These are phyloP conservation scores for Phytophthora hybrid DNA, from an alignment of 352 stramenopile genomes.

Conservation along the genomic window DNA sequence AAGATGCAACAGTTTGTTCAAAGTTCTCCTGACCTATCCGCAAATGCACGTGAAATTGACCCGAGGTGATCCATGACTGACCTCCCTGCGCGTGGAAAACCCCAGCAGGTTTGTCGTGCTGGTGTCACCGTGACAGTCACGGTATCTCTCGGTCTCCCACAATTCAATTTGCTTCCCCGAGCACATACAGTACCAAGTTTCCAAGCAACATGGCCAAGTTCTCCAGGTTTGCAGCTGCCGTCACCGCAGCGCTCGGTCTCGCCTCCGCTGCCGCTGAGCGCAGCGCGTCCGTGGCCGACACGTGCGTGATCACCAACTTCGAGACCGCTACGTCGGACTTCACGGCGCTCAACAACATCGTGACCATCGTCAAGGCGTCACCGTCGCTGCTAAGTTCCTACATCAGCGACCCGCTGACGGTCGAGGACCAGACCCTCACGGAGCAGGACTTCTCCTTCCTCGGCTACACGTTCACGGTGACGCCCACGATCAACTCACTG, in stretches of 20 bases:
- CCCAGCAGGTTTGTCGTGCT: constrained; percentile 5
- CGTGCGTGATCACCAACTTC: constrained; percentile 57
- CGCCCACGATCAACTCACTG: constrained; percentile 58
- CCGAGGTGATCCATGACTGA: constrained; percentile 22
- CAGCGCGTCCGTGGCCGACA: constrained; percentile 36
- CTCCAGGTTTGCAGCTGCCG: constrained; percentile 21
- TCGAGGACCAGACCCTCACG: constrained; percentile 52
- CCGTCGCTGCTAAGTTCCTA: constrained; percentile 40
- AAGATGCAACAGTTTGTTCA: constrained; percentile 25
- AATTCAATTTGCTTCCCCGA: constrained; percentile 39
- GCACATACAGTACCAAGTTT: constrained; percentile 23
- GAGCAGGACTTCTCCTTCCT: constrained; percentile 59
- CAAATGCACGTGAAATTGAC: constrained; percentile 15
- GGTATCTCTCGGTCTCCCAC: constrained; percentile 9
- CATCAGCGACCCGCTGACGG: constrained; percentile 49
- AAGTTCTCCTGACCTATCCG: constrained; percentile 27
- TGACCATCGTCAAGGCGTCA: constrained; percentile 53
- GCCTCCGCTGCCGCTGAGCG: constrained; percentile 26
- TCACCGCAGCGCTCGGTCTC: constrained; percentile 19
- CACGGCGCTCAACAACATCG: constrained; percentile 54
- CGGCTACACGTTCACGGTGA: constrained; percentile 58
- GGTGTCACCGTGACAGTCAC: no score
- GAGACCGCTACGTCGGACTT: constrained; percentile 52
- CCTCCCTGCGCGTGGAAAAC: constrained; percentile 15
- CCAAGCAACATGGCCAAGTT: constrained; percentile 33